A percentile compares a stretch with the other conserved stretches of the same genome.
Conservation (phyloP, 345 rosid species). For the Salix exigua region DNA sequence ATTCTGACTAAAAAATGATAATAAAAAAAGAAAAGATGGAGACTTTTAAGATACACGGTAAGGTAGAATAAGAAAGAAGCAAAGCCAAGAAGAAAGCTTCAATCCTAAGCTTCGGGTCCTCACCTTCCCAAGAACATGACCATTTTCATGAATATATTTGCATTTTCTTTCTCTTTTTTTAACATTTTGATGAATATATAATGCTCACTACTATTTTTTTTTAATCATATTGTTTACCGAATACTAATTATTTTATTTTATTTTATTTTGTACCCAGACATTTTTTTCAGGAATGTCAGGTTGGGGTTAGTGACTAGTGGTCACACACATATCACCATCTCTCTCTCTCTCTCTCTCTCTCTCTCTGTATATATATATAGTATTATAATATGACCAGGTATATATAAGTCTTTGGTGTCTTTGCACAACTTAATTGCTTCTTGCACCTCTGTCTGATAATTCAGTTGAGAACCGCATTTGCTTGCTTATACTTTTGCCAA, state of each 20-base stretch:
- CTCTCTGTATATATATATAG: too few relatives aligned
- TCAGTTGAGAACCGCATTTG: background rate
- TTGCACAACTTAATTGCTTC: conserved; percentile 1
- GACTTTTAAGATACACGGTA: background rate
- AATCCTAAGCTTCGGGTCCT: background rate
- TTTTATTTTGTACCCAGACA: background rate
- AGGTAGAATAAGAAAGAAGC: background rate
- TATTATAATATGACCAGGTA: background rate
- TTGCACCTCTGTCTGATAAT: conserved; percentile 1
- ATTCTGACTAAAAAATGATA: background rate
- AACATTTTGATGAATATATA: too few relatives aligned
- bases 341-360: background rate
- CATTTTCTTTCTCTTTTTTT: too few relatives aligned
- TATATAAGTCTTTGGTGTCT: background rate
- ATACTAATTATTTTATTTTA: too few relatives aligned
- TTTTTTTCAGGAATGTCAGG: conserved; percentile 12
- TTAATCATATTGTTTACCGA: background rate
- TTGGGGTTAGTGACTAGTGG: conserved; percentile 6
- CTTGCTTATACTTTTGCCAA: background rate
- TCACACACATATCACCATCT: conserved; percentile 5
- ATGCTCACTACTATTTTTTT: too few relatives aligned
- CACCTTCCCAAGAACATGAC: background rate
- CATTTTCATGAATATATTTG: conserved; percentile 1
- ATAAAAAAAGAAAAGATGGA: background rate
- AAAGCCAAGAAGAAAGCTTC: conserved; percentile 6